Base-by-base conservation (phyloP, 148 eudicot species). In the Cornus florida region DNA sequence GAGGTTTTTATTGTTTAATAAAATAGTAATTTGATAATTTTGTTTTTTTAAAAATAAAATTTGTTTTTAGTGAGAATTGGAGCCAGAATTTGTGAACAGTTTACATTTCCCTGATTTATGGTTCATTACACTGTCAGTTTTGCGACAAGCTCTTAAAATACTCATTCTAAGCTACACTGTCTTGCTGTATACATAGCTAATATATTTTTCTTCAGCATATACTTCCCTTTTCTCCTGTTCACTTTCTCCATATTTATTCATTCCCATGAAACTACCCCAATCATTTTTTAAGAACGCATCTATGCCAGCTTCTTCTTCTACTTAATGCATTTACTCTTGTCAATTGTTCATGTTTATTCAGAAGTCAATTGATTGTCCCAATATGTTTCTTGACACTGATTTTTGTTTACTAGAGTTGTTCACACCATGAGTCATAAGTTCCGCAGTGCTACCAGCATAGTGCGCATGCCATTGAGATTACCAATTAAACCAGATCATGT, bases 401-500 rank as follows among this genome's bases (percentile, higher is more conserved):
- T 70, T 64, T 72, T 78, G 77, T 87, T 75, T 53, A 76, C 66
- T 80, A 95, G 99, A 84, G 83, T 92, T 70, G 98, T 95, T 82
- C 95, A 88, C 87, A 86, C 92, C 64, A 82, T 93, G 81, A 92
- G 91, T 86, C 95, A 95, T 82, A 88, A 93, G 72, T 95, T 95
- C 69, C 98, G 98, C 22, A 86, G 80, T 77, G 99, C 99, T 46
- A 93, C 98, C 43, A 84, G 85, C 77, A 87, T 93, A 56, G 87
- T 87, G 69, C 89, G 77, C 10, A 72, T 87, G 22, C 81, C 97
- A 57, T 77, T 93, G 90, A 84, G 76, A 73, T 77, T 88, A 56
- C 98, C 97, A 35, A 87, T 96, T 66, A 92, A 91, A 69, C 84
- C 87, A 78, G 83, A 91, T 85, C 89, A 93, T 77, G 98, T 87